Conservation (phyloP, 1,139 yeast species). For the Suhomyces bolitotheri region DNA sequence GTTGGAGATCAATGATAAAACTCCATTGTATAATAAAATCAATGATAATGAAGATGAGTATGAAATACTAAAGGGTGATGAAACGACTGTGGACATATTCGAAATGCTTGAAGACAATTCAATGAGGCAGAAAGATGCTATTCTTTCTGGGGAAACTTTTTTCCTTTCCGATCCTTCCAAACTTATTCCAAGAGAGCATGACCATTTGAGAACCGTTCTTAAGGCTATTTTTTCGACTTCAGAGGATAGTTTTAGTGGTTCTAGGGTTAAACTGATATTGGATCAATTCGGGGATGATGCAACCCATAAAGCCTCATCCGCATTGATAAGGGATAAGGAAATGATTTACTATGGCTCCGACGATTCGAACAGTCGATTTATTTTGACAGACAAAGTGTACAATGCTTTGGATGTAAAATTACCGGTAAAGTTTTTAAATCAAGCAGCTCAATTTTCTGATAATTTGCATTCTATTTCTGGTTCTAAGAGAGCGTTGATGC, state of each 20-base stretch:
- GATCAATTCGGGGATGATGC: constrained; percentile 42
- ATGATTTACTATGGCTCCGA: constrained; percentile 51
- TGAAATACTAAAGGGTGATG: constrained; percentile 22
- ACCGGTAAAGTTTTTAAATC: constrained; percentile 42
- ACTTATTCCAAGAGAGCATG: constrained; percentile 24
- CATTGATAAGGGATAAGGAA: constrained; percentile 55
- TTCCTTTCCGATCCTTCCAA: constrained; percentile 25
- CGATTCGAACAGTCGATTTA: constrained; percentile 49
- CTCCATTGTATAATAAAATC: constrained; percentile 34
- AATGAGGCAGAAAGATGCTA: constrained; percentile 56
- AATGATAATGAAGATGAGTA: constrained; percentile 34
- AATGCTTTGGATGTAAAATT: constrained; percentile 41
- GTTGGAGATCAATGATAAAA: constrained; percentile 31
- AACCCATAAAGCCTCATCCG: constrained; percentile 52
- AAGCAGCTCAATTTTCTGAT: constrained; percentile 46
- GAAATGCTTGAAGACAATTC: constrained; percentile 48
- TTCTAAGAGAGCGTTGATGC: constrained; percentile 50
- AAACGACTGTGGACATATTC: constrained; percentile 28
- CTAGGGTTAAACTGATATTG: constrained; percentile 45
- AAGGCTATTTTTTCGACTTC: constrained; percentile 67
- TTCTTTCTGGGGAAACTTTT: constrained; percentile 40
- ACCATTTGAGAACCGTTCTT: constrained; percentile 38
- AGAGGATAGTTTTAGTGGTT: constrained; percentile 45
- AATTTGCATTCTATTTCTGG: constrained; percentile 38
- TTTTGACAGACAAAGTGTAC: constrained; percentile 58